Conservation (phyloP, 2,329 filamentous ascomycete genomes). For the Xylaria sp. region DNA sequence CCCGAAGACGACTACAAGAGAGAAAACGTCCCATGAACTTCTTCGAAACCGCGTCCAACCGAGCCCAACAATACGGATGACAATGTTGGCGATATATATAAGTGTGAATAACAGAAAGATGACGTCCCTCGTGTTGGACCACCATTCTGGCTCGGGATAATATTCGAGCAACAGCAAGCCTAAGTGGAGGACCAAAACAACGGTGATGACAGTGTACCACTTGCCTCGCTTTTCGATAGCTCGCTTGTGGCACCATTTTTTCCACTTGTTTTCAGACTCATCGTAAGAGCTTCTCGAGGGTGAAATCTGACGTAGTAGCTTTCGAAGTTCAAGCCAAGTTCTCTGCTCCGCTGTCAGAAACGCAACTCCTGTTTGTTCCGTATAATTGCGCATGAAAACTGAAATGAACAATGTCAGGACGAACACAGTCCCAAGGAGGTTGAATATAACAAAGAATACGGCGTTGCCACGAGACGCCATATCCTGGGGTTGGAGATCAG, state of each 20-base stretch:
- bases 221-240: constrained; percentile 93
- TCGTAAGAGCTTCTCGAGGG: constrained; percentile 91
- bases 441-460: constrained; percentile 95
- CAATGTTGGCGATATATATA: constrained; percentile 83
- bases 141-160: constrained; percentile 76
- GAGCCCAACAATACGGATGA: constrained; percentile 85
- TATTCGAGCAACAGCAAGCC: constrained; percentile 86
- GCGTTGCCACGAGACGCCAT: constrained; percentile 83
- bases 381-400: constrained; percentile 99
- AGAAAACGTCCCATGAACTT: constrained; percentile 96
- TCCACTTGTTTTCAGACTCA: constrained; percentile 80
- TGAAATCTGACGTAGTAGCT: constrained; percentile 89
- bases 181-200: constrained; percentile 82
- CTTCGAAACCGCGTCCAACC: constrained; percentile 91
- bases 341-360: constrained; percentile 95
- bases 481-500: constrained; percentile 75
- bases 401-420: constrained; percentile 97
- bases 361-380: constrained; percentile 96
- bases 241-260: constrained; percentile 93
- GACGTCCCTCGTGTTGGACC: constrained; percentile 76
- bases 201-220: constrained; percentile 88
- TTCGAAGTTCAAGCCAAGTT: constrained; percentile 94
- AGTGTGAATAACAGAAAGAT: constrained; percentile 85
- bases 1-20: constrained; percentile 80
- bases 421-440: constrained; percentile 94